phyloP scores from a whole-genome alignment of 1,139 yeast genomes.

The Candida tunisiensis region DNA sequence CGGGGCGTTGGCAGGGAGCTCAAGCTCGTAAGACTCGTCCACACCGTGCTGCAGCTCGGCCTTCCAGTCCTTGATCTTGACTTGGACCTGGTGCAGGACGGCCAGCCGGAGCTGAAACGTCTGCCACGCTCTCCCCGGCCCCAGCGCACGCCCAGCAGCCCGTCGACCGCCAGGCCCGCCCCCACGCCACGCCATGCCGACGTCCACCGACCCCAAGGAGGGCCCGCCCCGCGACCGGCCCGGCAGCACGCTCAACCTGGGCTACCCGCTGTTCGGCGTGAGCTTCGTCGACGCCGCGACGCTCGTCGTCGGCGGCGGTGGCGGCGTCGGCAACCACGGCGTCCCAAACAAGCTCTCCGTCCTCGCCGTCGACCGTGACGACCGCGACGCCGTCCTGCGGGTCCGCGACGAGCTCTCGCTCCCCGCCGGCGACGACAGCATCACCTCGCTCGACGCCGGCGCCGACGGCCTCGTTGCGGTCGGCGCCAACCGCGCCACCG shows the following conservation, averaged over 20 bases:
- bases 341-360: conserved; percentile 55
- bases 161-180: background rate
- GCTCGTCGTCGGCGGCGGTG: conserved; percentile 77
- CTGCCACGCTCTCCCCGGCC: background rate
- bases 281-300: conserved; percentile 47
- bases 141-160: background rate
- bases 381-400: background rate
- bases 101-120: background rate
- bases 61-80: background rate
- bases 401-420: conserved; percentile 4
- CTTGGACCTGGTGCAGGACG: background rate
- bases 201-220: background rate
- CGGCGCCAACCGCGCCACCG: conserved; percentile 28
- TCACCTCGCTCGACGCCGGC: conserved; percentile 17
- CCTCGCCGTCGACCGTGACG: background rate
- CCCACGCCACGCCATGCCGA: background rate
- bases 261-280: conserved; percentile 73
- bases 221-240: background rate
- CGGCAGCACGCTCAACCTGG: conserved; percentile 23
- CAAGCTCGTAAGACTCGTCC: too few species aligned
- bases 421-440: conserved; percentile 14
- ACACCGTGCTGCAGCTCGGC: too few species aligned
- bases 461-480: conserved; percentile 5
- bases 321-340: conserved; percentile 85
- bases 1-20: too few species aligned